Base-by-base conservation (phyloP, 1,284 basidiomycete genomes). In the Abortiporus biennis region DNA sequence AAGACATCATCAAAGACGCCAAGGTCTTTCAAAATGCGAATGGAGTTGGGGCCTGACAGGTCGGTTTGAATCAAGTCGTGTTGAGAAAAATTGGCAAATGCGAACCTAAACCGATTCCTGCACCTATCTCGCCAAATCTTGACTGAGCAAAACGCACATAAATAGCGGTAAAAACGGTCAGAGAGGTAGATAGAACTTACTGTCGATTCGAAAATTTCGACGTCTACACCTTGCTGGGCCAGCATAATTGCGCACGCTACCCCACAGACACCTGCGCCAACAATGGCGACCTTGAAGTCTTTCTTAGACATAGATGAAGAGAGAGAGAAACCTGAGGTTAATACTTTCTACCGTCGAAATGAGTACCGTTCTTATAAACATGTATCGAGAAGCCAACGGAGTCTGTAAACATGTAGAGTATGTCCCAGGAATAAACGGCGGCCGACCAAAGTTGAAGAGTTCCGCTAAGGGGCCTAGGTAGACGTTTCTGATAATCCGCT, bases 201-300 rank as follows among this genome's bases (percentile, higher is more conserved):
- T 19, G 52, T 47, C 6, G 51, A 37, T 37, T 54, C 52, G 30
- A 50, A 54, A 3, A 54, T 37, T 11, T 54, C 44, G 6, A 48
- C 42, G 11, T 38, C 25, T 13, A 52, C 48, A 36, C 47, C 50
- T 23, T 37, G 39, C 33, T 31, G 29, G 9, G 39, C 44, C 15
- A 54, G 43, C 1, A 43, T 50, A 16, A 54, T 50, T 6, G 52
- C 52, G 24, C 40, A 38, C 13, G 42, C 22, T 5, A 54, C 34
- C 13, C 52, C 52, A 43, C 52, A 52, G 17, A 54, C 47, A 6
- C 52, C 50, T 24, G 50, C 52, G n/a, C 52, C 52, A 19, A 54
- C 44, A 27, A 54, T 47, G 6, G 48, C 48, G 16, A 54, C 44
- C 9, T 23, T 23, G 30, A 52, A 46, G 32, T 51, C 45, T 36